These are phyloP conservation scores for Dryas octopetala DNA, from an alignment of 306 rosid genomes.

Conservation along the genomic window DNA sequence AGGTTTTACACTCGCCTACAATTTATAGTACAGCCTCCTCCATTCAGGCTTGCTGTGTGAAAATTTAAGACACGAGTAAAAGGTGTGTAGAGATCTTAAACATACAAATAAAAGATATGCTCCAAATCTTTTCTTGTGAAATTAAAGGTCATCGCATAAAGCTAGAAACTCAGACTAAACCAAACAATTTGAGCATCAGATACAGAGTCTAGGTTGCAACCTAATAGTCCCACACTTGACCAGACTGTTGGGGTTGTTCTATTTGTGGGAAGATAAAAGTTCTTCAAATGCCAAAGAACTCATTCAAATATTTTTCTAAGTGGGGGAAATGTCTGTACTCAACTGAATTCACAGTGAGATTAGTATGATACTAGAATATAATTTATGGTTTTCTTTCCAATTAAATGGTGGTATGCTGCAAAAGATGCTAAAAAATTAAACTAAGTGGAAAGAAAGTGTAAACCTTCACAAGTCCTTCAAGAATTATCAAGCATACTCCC, in stretches of 20 bases:
- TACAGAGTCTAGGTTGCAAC: background rate
- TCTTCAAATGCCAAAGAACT: background rate
- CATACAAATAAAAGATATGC: background rate
- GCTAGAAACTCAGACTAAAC: background rate
- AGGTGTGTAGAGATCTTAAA: background rate
- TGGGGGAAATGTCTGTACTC: background rate
- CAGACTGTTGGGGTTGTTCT: background rate
- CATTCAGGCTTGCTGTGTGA: background rate
- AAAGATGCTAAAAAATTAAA: background rate
- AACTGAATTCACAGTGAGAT: conserved; percentile 7
- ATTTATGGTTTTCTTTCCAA: background rate
- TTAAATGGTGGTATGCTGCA: background rate
- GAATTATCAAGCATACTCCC: background rate
- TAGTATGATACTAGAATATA: background rate
- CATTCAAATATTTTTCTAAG: background rate
- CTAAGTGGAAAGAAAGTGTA: background rate
- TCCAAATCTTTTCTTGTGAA: background rate
- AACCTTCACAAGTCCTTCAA: background rate
- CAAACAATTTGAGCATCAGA: background rate
- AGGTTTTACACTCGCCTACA: background rate
- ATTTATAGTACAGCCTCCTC: background rate
- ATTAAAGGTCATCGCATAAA: background rate
- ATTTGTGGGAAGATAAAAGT: background rate
- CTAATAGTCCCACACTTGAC: background rate
- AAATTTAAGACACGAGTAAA: background rate